These are phyloP conservation scores for Lyophyllum shimeji DNA, from an alignment of 768 basidiomycete species.

Conservation along the genomic window DNA sequence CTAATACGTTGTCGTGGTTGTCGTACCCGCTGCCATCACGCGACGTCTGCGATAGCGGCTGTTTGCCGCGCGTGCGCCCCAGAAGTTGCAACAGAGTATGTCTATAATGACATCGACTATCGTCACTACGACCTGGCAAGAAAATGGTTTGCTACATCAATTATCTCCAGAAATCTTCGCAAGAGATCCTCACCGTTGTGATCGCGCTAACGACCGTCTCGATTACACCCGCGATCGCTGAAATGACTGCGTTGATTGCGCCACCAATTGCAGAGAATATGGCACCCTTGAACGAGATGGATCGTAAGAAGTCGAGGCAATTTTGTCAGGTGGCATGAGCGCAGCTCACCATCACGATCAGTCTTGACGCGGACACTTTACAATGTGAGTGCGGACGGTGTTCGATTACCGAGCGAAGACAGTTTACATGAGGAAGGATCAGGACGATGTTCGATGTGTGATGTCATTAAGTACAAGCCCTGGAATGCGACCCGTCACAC, in stretches of 20 bases:
- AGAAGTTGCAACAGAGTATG: slow-evolving; percentile 53
- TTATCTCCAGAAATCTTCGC: background rate
- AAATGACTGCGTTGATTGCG: slow-evolving; percentile 58
- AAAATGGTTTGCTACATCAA: background rate
- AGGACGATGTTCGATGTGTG: no score
- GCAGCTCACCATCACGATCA: background rate
- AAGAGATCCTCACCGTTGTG: slow-evolving; percentile 46
- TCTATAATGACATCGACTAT: slow-evolving; percentile 63
- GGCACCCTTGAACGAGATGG: slow-evolving; percentile 42
- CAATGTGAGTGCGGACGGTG: background rate
- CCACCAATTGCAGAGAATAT: slow-evolving; percentile 65
- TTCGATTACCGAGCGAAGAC: no score
- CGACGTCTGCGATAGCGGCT: slow-evolving; percentile 20
- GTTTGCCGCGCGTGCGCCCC: slow-evolving; percentile 32
- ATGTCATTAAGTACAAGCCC: no score
- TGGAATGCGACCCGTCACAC: no score
- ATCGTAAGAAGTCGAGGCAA: no score
- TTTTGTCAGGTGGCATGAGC: background rate
- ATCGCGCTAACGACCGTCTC: slow-evolving; percentile 62
- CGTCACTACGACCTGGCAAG: slow-evolving; percentile 55
- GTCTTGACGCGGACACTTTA: background rate
- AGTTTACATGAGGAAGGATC: no score
- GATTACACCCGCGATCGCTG: slow-evolving; percentile 57
- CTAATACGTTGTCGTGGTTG: background rate
- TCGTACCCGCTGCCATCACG: background rate